phyloP scores from a whole-genome alignment of 176 grass and related monocot genomes.

The Zizania latifolia region DNA sequence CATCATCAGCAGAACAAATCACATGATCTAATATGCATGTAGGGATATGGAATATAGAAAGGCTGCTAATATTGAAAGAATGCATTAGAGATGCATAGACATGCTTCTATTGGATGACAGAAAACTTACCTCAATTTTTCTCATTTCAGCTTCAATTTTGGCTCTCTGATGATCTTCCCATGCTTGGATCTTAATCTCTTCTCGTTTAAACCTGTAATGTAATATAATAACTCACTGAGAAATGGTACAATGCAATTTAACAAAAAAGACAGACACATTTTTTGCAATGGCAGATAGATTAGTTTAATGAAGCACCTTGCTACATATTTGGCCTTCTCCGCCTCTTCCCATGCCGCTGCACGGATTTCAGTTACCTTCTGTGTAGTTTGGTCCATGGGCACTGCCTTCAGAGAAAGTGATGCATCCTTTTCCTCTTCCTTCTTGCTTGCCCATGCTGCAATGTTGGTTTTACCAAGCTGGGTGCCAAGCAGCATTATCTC shows the following conservation, averaged over 20 bases:
- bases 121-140: constrained; percentile 70
- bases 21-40: neutral
- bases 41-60: neutral
- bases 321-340: constrained; percentile 79
- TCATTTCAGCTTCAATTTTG: constrained; percentile 95
- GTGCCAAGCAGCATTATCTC: constrained; percentile 94
- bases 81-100: neutral
- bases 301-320: constrained; percentile 47
- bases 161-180: constrained; percentile 99
- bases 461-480: constrained; percentile 79
- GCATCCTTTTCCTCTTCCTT: constrained; percentile 72
- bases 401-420: constrained; percentile 45
- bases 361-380: constrained; percentile 52
- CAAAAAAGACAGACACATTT: neutral
- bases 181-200: constrained; percentile 94
- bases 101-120: neutral
- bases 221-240: constrained; percentile 1
- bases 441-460: constrained; percentile 88
- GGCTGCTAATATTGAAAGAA: no score
- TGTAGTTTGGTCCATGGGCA: constrained; percentile 36
- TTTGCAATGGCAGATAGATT: neutral
- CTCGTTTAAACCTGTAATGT: constrained; percentile 67
- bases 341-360: constrained; percentile 82
- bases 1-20: neutral
- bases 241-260: neutral